Percentiles rank a stretch among this genome's conserved stretches.
Evolutionary conservation across 164 flowering plant genomes (phyloP).

Genomic region (Macadamia integrifolia): DNA sequence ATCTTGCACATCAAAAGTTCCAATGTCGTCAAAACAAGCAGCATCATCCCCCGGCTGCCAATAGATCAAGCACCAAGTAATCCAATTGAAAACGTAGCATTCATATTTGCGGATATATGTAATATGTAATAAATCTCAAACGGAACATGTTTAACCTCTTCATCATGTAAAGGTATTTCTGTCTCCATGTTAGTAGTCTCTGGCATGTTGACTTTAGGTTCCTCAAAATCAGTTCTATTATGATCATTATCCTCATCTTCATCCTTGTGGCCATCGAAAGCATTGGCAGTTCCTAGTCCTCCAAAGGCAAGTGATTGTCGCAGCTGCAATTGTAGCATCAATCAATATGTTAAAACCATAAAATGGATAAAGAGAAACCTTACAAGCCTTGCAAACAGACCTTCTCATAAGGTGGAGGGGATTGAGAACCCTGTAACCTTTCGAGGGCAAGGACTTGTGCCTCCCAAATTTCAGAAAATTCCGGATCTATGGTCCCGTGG

Average conservation of each 20-base stretch:
- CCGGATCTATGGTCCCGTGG: constrained; percentile 58
- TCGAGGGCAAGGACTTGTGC: constrained; percentile 21
- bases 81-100: background rate
- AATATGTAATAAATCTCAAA: background rate
- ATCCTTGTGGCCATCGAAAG: constrained; percentile 22
- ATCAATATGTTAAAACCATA: constrained; percentile 9
- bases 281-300: constrained; percentile 22
- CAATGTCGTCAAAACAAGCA: constrained; percentile 24
- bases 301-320: constrained; percentile 55
- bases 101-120: background rate
- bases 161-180: constrained; percentile 31
- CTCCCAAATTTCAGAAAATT: constrained; percentile 64
- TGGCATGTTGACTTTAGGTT: constrained; percentile 41
- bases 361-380: background rate
- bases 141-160: constrained; percentile 31
- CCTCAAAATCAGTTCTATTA: constrained; percentile 40
- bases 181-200: constrained; percentile 42
- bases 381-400: constrained; percentile 22
- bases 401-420: constrained; percentile 73
- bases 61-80: constrained; percentile 15
- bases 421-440: constrained; percentile 28
- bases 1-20: constrained; percentile 30
- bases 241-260: constrained; percentile 34
- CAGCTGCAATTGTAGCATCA: constrained; percentile 44
- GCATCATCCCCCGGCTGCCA: constrained; percentile 39